Base-by-base conservation (phyloP, 345 rosid species). In the Pelargonium nanum region DNA sequence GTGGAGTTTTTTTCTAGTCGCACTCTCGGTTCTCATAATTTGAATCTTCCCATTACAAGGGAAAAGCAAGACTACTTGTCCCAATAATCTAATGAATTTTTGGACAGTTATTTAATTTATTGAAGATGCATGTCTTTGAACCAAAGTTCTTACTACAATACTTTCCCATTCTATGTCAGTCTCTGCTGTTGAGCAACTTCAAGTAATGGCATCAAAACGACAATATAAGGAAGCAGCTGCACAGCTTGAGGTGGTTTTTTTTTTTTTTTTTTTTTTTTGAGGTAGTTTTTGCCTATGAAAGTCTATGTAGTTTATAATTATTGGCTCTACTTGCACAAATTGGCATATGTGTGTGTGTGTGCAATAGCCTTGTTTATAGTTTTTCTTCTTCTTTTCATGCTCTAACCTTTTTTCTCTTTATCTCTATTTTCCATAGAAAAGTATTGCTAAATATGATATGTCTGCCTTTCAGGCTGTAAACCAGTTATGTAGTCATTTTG, bases 171-270 rank as follows among this genome's bases (percentile, higher is more conserved):
- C 24, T 60, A 57, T 77, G 65, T 64, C 85, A 93, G 99, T 93
- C 57, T 93, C 99, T 73, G 97, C 99, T 70, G 87, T 93, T 62
- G 99, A 93, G 79, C 99, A 93, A 70, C 97, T 93, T 73, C 99
- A 93, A 74, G 82, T 84, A 64, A 89, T 93, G 99, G 91, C 99
- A 40, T 93, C 99, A 34, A 93, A 93, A 80, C 80, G 96, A 48
- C 96, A 89, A 57, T 93, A 93, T 71, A 93, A 83, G 68, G 99
- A 93, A 78, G 96, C 92, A 68, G 94, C 97, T 80, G 99, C 90
- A 58, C 99, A 93, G 78, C 77, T 93, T 50, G 99, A 93, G 99
- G 99, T 92, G 76, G 58, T 34, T 34, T 51, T n/a, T 56, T 54
- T 59, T 12, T 51, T 70, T 19, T 26, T 21, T n/a, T n/a, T n/a